Evolutionary conservation across 192 early-diverging fungal genomes (phyloP), one percentile per base, ranked within the genome.

Genomic region (Kappamyces sp.): DNA sequence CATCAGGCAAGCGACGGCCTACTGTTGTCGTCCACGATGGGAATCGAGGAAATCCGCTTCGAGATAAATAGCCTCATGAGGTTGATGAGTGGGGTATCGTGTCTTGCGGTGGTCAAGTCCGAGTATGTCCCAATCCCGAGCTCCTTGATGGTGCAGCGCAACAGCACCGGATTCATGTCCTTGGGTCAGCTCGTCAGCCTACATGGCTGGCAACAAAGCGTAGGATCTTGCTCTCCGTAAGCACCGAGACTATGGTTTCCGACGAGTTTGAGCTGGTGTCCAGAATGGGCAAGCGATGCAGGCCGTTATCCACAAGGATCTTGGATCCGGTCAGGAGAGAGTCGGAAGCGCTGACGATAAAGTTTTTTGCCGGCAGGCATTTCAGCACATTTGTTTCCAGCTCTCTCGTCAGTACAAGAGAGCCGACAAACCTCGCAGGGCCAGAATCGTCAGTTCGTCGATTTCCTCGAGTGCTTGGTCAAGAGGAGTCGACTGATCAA

Each of bases 31-130:
- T 95, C 93, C 9, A 96, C 78, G 59, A 98, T 94, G 0, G 94
- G 94, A 3, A 98, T 87, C 2, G 93, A 87, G 1, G 91, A 93
- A 42, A 98, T 91, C 66, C 85, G 83, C 45, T 85, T 76, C 46
- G 89, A 85, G 29, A 93, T 88, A 86, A 98, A 96, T 74, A 89
- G 85, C 66, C 91, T 86, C 36, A 98, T 85, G 11, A 98, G 81
- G 38, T 89, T 77, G 60, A 96, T 93, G 3, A 96, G 84, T 12
- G 88, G 86, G 2, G 84, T 91, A 4, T 84, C 80, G 57, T 88
- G 76, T 31, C 71, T 80, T 2, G 91, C 91, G 0, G 89, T 90
- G 15, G 87, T 84, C 39, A 98, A 63, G 49, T 91, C 79, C 38
- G 80, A 75, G 60, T 90, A 94, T 22, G 89, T 93, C 34, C 94